A percentile compares a stretch with the other conserved stretches of the same genome.
These are phyloP conservation scores for Babesia bigemina DNA, from an alignment of 169 alveolate species.

Conservation along the genomic window DNA sequence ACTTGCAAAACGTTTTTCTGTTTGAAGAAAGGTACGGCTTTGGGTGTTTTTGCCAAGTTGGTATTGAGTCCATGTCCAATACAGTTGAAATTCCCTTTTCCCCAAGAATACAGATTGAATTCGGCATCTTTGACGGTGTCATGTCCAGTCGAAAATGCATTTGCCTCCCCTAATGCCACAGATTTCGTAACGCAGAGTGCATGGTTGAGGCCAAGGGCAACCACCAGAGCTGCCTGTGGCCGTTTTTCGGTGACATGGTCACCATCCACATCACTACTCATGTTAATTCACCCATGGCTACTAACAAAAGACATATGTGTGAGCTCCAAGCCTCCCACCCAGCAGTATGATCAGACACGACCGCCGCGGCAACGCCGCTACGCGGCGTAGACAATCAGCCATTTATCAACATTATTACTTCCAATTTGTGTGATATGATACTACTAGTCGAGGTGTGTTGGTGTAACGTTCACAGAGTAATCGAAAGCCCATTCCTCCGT, in stretches of 20 bases:
- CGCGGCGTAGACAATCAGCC: not conserved
- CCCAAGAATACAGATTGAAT: slow-evolving; percentile 64
- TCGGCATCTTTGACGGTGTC: slow-evolving; percentile 19
- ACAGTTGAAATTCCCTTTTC: slow-evolving; percentile 55
- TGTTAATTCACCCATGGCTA: not conserved
- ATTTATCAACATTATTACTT: no score
- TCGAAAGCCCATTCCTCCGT: no score
- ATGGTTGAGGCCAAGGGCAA: slow-evolving; percentile 63
- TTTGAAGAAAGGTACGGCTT: slow-evolving; percentile 61
- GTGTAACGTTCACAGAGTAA: no score
- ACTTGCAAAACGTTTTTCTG: slow-evolving; percentile 64
- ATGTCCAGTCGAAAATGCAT: not conserved
- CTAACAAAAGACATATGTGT: slow-evolving; percentile 1
- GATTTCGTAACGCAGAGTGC: slow-evolving; percentile 58
- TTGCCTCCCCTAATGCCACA: slow-evolving; percentile 8
- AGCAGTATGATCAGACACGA: no score
- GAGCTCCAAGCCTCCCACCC: not conserved
- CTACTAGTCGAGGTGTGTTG: no score
- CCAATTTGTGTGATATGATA: no score
- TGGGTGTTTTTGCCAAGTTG: slow-evolving; percentile 58
- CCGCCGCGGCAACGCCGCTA: slow-evolving; percentile 3
- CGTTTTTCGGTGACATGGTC: not conserved
- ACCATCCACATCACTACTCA: not conserved
- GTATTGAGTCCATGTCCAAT: slow-evolving; percentile 74
- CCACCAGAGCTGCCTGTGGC: slow-evolving; percentile 14